phyloP scores from a whole-genome alignment of 1,139 yeast genomes.

The Saccharomycopsis crataegensis region DNA sequence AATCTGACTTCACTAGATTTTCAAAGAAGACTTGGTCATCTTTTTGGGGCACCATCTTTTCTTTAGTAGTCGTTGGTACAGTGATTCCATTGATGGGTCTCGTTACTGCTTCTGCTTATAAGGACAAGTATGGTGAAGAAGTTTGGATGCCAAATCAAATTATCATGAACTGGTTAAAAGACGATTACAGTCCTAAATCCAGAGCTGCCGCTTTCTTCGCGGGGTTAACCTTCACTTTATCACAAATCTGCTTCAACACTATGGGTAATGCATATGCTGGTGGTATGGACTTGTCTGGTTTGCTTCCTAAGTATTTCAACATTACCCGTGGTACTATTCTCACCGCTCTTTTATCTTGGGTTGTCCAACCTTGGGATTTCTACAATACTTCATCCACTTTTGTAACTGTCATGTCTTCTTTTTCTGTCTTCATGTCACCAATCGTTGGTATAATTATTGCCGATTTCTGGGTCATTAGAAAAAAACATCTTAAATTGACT shows the following conservation, averaged over 20 bases:
- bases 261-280: conserved; percentile 46
- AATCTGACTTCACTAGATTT: conserved; percentile 39
- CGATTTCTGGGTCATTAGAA: conserved; percentile 35
- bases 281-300: conserved; percentile 45
- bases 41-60: conserved; percentile 25
- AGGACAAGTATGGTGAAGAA: conserved; percentile 30
- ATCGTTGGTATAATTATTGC: conserved; percentile 36
- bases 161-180: not conserved
- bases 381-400: conserved; percentile 38
- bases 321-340: conserved; percentile 43
- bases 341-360: conserved; percentile 37
- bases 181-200: conserved; percentile 34
- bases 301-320: conserved; percentile 42
- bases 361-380: conserved; percentile 44
- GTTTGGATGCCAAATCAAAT: conserved; percentile 35
- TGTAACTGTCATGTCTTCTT: conserved; percentile 38
- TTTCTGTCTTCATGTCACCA: conserved; percentile 39
- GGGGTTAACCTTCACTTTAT: conserved; percentile 37
- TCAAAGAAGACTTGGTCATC: conserved; percentile 31
- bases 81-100: conserved; percentile 37
- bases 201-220: conserved; percentile 43
- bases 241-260: conserved; percentile 41
- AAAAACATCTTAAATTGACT: conserved; percentile 28
- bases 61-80: conserved; percentile 32
- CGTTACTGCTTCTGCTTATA: conserved; percentile 33